A percentile compares a stretch with the other conserved stretches of the same genome.
phyloP scores from a whole-genome alignment of 1,284 basidiomycete species.

The Leccinum subrobustum region DNA sequence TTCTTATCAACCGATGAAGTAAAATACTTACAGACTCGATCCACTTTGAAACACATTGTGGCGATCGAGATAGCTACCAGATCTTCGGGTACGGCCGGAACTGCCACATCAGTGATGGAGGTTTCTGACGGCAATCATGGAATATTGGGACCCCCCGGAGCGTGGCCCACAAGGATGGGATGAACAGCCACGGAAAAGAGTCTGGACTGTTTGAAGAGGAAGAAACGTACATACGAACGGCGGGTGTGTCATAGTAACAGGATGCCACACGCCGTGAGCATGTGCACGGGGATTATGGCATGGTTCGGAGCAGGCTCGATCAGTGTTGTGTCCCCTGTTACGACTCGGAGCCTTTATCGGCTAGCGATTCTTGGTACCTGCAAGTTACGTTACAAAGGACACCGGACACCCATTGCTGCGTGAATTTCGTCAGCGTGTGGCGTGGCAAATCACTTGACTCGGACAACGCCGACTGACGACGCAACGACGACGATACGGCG shows the following conservation, averaged over 20 bases:
- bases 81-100: background rate
- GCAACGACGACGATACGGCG: too few species aligned
- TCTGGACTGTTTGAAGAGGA: background rate
- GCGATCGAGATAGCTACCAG: background rate
- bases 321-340: too few species aligned
- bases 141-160: background rate
- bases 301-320: constrained; percentile 10
- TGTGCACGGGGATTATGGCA: constrained; percentile 13
- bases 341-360: too few species aligned
- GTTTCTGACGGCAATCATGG: constrained; percentile 16
- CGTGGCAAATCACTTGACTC: too few species aligned
- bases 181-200: constrained; percentile 13
- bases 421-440: too few species aligned
- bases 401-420: too few species aligned
- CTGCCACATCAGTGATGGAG: background rate
- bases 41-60: constrained; percentile 1
- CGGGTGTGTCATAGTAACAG: background rate
- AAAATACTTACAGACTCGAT: constrained; percentile 8
- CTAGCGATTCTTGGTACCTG: too few species aligned
- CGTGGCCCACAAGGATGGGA: constrained; percentile 15
- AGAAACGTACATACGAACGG: constrained; percentile 14
- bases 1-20: constrained; percentile 12
- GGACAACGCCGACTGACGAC: too few species aligned
- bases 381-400: too few species aligned
- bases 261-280: constrained; percentile 14